phyloP scores from a whole-genome alignment of 257 asterid genomes.

The Gentiana straminea region DNA sequence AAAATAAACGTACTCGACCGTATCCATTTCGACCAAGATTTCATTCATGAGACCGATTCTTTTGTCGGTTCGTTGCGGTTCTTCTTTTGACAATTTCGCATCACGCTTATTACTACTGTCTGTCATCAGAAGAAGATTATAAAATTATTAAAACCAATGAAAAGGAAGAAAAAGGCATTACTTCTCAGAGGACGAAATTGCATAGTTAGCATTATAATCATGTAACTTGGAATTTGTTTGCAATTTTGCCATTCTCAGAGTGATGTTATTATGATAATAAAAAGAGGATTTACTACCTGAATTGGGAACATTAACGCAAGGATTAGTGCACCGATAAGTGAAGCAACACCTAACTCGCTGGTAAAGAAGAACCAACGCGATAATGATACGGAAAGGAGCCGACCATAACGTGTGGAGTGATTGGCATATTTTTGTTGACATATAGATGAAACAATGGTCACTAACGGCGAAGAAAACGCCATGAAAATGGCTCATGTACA shows the following conservation, averaged over 20 bases:
- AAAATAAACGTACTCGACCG: conserved; percentile 53
- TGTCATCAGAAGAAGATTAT: conserved; percentile 27
- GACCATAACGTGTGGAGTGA: conserved; percentile 92
- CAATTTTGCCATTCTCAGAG: no score
- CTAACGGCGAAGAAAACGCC: background rate
- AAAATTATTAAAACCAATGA: background rate
- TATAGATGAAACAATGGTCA: conserved; percentile 8
- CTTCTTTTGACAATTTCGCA: conserved; percentile 68
- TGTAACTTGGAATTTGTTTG: no score
- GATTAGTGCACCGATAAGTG: conserved; percentile 77
- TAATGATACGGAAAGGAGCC: conserved; percentile 69
- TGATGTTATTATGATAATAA: no score
- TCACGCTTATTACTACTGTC: conserved; percentile 70
- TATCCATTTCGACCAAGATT: conserved; percentile 79
- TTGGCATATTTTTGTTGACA: conserved; percentile 66
- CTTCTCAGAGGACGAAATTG: no score
- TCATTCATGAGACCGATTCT: conserved; percentile 85
- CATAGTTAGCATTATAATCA: no score
- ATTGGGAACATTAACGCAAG: conserved; percentile 71
- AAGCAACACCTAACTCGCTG: conserved; percentile 85
- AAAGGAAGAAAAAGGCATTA: background rate
- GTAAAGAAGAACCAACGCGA: conserved; percentile 85
- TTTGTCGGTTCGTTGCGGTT: conserved; percentile 61
- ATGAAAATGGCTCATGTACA: no score
- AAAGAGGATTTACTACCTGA: conserved; percentile 36